phyloP scores from a whole-genome alignment of 306 rosid species.

The Cucurbita pepo region DNA sequence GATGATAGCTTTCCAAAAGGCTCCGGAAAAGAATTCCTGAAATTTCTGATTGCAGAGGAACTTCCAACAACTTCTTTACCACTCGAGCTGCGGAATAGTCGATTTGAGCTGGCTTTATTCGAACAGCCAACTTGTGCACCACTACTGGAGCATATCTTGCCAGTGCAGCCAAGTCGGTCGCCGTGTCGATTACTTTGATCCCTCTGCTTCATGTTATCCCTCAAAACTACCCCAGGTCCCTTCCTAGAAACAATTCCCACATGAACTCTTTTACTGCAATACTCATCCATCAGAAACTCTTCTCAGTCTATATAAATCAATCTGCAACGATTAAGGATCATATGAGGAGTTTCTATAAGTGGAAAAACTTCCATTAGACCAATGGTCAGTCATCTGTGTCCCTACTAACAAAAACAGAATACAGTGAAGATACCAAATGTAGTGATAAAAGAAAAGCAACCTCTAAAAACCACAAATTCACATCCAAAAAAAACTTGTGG shows the following conservation, averaged over 20 bases:
- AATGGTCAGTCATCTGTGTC: neutral
- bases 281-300: conserved; percentile 56
- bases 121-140: conserved; percentile 38
- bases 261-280: conserved; percentile 57
- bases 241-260: conserved; percentile 49
- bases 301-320: neutral
- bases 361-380: neutral
- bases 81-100: conserved; percentile 13
- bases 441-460: neutral
- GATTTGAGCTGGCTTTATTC: conserved; percentile 44
- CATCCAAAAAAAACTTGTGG: neutral
- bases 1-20: conserved; percentile 1
- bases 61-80: conserved; percentile 3
- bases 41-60: neutral
- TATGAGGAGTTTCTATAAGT: neutral
- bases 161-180: conserved; percentile 63
- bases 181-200: conserved; percentile 58
- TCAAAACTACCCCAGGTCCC: conserved; percentile 44
- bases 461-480: neutral
- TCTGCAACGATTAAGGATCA: neutral
- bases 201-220: conserved; percentile 49
- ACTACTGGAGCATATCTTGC: conserved; percentile 45
- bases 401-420: neutral
- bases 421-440: neutral
- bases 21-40: neutral